Evolutionary conservation across 441 rosid genomes (phyloP), one percentile per base, ranked within the genome.

Genomic region (Populus hybrid): DNA sequence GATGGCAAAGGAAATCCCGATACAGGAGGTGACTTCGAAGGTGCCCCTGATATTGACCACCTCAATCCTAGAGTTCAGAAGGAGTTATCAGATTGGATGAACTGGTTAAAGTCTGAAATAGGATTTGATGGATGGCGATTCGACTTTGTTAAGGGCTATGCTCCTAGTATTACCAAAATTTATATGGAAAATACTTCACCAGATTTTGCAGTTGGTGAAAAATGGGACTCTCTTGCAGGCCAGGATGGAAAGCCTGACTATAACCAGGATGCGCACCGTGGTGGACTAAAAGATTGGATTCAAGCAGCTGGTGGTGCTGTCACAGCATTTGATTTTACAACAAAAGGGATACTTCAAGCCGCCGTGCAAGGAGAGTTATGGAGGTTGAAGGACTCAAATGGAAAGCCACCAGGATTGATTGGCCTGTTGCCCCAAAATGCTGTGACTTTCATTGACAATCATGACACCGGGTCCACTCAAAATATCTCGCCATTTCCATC

Each of bases 1-100:
- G 79, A 91, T 30, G 97, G 97, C 61, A 77, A 78, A 0, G 97
- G 99, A 71, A 92, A 92, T 82, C 86, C 42, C 23, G 97, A 94
- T 40, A 80, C 91, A 3, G 95, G 97, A 6, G 78, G 78, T 2
- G 82, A 75, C 79, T 93, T 61, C 67, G 46, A 32, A 1, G 42
- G 84, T 4, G 93, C 99, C 8, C 99, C 97, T 0, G 99, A 94
- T 70, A 89, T 94, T 64, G 97, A 94, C 77, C 97, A 92, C 75
- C 90, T 89, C 80, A 94, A 93, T 75, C 85, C 79, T 0, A 87
- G 81, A 59, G 95, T 87, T 32, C 95, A 90, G 64, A 85, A 42
- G 5, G 97, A 92, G 82, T 76, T 94, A 74, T 87, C 97, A 0
- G 94, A 86, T 36, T 94, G 97, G 98, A 90, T 93, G 97, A 94